Percentiles rank a stretch among this genome's conserved stretches.
These are phyloP conservation scores for Talaromyces piceae DNA, from an alignment of 2,329 filamentous ascomycete genomes.

Conservation along the genomic window DNA sequence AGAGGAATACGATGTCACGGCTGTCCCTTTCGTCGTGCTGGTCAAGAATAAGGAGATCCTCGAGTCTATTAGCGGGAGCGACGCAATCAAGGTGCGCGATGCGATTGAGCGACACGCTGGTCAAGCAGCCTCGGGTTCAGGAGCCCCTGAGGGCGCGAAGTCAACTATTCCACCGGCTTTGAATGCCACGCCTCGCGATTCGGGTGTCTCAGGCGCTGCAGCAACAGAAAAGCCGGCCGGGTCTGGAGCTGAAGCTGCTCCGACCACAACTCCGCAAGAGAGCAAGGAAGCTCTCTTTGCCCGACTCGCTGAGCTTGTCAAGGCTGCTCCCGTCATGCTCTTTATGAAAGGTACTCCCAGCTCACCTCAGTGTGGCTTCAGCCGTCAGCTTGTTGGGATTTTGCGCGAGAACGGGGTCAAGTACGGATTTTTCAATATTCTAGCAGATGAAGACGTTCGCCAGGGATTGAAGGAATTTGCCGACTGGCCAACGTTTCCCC, in stretches of 20 bases:
- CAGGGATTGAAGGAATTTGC: conserved; percentile 94
- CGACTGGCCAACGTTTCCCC: conserved; percentile 98
- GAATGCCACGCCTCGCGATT: conserved; percentile 29
- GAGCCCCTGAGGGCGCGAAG: conserved; percentile 19
- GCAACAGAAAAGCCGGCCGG: conserved; percentile 20
- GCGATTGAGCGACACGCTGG: conserved; percentile 78
- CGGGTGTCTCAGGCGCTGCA: conserved; percentile 2
- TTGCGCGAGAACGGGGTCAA: conserved; percentile 84
- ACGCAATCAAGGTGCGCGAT: conserved; percentile 73
- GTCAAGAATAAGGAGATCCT: conserved; percentile 67
- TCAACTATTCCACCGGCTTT: conserved; percentile 32
- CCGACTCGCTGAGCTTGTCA: conserved; percentile 75
- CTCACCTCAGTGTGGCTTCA: conserved; percentile 85
- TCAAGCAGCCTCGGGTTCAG: conserved; percentile 22
- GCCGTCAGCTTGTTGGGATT: conserved; percentile 76
- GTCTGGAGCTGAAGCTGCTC: conserved; percentile 19
- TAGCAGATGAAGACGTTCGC: conserved; percentile 93
- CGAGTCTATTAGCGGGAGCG: conserved; percentile 83
- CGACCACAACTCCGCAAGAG: conserved; percentile 39
- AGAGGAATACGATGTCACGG: conserved; percentile 87
- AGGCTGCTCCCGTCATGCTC: conserved; percentile 93
- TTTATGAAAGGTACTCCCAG: conserved; percentile 98
- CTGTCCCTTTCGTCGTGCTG: conserved; percentile 86
- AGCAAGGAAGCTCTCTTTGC: conserved; percentile 79
- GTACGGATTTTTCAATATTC: conserved; percentile 98